A percentile compares a stretch with the other conserved stretches of the same genome.
phyloP scores from a whole-genome alignment of 2,329 filamentous ascomycete species.

The Aureobasidium sp. region DNA sequence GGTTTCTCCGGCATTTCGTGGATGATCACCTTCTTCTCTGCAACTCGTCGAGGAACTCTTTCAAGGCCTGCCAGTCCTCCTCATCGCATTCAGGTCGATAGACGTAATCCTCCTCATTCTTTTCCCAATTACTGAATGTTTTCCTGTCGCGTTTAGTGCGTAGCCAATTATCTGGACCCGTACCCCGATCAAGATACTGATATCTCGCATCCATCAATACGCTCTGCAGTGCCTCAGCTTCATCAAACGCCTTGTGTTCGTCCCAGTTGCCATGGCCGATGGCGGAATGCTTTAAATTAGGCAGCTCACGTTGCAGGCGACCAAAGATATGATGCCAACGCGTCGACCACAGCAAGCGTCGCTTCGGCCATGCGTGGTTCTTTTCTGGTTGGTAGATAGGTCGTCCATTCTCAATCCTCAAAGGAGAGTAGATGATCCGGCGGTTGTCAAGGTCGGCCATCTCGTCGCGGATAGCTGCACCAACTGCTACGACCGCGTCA shows the following conservation, averaged over 20 bases:
- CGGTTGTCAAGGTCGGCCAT: not conserved
- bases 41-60: not conserved
- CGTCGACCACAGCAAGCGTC: not conserved
- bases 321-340: not conserved
- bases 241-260: not conserved
- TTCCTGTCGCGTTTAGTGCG: not conserved
- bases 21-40: not conserved
- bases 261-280: not conserved
- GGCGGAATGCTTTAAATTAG: not conserved
- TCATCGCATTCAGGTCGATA: not conserved
- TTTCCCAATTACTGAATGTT: not conserved
- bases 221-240: not conserved
- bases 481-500: slow-evolving; percentile 24
- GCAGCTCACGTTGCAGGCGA: not conserved
- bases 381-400: not conserved
- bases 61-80: not conserved
- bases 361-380: no score
- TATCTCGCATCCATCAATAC: not conserved
- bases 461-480: not conserved
- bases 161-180: not conserved
- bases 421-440: not conserved
- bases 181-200: not conserved
- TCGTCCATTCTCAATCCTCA: not conserved
- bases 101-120: not conserved
- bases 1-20: no score